Percentiles rank a stretch among this genome's conserved stretches.
These are phyloP conservation scores for Coccomyxa sp. DNA, from an alignment of 139 green algal species.

Conservation along the genomic window DNA sequence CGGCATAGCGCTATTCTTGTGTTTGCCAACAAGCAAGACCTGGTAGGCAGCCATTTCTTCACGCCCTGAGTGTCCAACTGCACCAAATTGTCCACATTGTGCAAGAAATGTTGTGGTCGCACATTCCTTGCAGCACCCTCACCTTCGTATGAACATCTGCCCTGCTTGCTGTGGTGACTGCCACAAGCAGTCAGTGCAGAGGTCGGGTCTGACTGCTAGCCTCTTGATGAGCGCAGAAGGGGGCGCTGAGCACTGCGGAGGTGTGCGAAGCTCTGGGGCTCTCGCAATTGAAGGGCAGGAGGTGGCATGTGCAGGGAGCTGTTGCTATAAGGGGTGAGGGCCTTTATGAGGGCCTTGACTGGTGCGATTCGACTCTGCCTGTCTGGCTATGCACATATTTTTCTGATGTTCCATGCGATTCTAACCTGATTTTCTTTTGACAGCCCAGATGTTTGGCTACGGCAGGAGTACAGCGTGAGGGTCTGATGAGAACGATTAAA, in stretches of 20 bases:
- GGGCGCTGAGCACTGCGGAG: slow-evolving; percentile 67
- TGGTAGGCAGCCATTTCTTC: slow-evolving; percentile 22
- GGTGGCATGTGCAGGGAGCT: slow-evolving; percentile 90
- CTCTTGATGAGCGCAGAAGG: slow-evolving; percentile 23
- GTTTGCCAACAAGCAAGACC: slow-evolving; percentile 98
- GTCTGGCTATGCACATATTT: too few relatives aligned
- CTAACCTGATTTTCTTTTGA: too few relatives aligned
- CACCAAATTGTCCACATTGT: neutral
- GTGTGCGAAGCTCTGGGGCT: slow-evolving; percentile 83
- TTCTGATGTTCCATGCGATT: too few relatives aligned
- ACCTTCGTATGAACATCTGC: too few relatives aligned
- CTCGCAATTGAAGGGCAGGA: slow-evolving; percentile 65
- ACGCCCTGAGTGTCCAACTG: neutral
- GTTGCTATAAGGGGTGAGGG: slow-evolving; percentile 81
- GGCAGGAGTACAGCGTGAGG: neutral
- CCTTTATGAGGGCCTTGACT: slow-evolving; percentile 78
- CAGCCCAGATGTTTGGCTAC: neutral
- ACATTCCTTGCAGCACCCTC: too few relatives aligned
- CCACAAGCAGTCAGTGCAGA: neutral
- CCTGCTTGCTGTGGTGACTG: too few relatives aligned
- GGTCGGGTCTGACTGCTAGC: neutral
- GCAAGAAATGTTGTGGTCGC: neutral
- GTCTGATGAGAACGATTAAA: neutral
- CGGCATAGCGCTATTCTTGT: slow-evolving; percentile 90
- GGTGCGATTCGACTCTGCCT: slow-evolving; percentile 4